Conservation (phyloP, 2,329 filamentous ascomycete species). For the Colletotrichum plurivorum region DNA sequence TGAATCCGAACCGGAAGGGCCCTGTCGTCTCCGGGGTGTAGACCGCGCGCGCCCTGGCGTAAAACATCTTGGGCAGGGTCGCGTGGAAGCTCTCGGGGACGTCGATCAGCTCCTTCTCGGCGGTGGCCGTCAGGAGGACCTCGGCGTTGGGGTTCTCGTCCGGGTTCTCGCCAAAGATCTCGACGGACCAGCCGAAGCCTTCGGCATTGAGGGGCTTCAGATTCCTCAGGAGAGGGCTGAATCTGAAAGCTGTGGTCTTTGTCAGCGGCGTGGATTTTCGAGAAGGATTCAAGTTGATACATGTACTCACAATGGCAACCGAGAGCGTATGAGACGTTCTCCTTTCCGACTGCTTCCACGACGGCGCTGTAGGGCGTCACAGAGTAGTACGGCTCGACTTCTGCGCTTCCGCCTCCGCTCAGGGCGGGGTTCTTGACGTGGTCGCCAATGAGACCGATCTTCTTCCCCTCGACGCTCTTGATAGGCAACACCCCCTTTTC, state of each 20-base stretch:
- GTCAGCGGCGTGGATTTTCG: not conserved
- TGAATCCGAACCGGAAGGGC: slow-evolving; percentile 36
- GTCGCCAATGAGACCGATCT: slow-evolving; percentile 42
- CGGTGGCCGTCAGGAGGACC: slow-evolving; percentile 19
- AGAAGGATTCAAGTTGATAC: too few relatives aligned
- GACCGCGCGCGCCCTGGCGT: slow-evolving; percentile 32
- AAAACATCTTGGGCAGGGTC: slow-evolving; percentile 36
- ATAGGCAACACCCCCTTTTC: slow-evolving; percentile 74
- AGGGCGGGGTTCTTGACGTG: slow-evolving; percentile 45
- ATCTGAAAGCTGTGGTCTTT: slow-evolving; percentile 40
- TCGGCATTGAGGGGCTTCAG: slow-evolving; percentile 2
- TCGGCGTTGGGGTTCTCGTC: slow-evolving; percentile 17
- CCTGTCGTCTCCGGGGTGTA: slow-evolving; percentile 24
- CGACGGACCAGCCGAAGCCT: slow-evolving; percentile 37
- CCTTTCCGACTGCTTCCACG: slow-evolving; percentile 50
- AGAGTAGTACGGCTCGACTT: slow-evolving; percentile 73
- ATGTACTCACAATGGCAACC: slow-evolving; percentile 66
- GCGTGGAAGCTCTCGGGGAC: slow-evolving; percentile 38
- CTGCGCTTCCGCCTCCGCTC: slow-evolving; percentile 74
- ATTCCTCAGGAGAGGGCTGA: slow-evolving; percentile 35
- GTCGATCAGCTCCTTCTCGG: slow-evolving; percentile 39
- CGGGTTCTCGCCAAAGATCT: slow-evolving; percentile 37
- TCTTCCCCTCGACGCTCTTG: slow-evolving; percentile 67
- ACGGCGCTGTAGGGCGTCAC: slow-evolving; percentile 82
- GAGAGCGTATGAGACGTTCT: slow-evolving; percentile 64